These are phyloP conservation scores for Globisporangium cylindrosporum DNA, from an alignment of 352 stramenopile species.

Conservation along the genomic window DNA sequence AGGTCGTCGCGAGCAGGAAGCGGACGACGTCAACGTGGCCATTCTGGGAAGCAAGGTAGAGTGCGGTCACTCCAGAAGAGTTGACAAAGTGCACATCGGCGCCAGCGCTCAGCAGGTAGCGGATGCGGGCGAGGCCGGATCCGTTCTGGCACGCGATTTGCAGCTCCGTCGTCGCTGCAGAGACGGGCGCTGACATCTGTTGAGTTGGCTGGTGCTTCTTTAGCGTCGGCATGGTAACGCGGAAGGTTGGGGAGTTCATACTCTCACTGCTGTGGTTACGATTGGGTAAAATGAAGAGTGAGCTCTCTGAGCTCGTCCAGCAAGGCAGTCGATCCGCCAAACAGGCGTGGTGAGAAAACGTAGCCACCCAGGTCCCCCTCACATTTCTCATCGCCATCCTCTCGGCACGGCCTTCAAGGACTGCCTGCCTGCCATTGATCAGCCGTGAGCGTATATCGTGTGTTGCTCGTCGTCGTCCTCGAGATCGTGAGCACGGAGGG, in stretches of 20 bases:
- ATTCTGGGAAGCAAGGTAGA: slow-evolving; percentile 13
- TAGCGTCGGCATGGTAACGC: neutral
- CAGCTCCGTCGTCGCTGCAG: neutral
- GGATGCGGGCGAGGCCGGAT: neutral
- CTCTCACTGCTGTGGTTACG: neutral
- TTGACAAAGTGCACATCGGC: slow-evolving; percentile 5
- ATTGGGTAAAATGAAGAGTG: neutral
- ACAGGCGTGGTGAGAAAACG: neutral
- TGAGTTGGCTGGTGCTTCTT: neutral
- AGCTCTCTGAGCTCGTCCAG: neutral
- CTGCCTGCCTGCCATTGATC: neutral
- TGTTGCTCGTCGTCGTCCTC: neutral
- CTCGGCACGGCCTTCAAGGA: neutral
- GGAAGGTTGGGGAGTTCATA: neutral
- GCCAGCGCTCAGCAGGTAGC: neutral
- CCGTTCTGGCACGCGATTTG: neutral
- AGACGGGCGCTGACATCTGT: neutral
- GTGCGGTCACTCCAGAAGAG: neutral
- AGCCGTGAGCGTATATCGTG: neutral
- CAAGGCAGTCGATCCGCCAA: neutral
- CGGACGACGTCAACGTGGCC: slow-evolving; percentile 5
- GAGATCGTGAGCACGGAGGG: neutral
- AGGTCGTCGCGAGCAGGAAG: neutral
- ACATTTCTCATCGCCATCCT: neutral
- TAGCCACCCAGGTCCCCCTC: neutral